Conservation (phyloP, 768 basidiomycete genomes). For the Psilocybe azurescens region DNA sequence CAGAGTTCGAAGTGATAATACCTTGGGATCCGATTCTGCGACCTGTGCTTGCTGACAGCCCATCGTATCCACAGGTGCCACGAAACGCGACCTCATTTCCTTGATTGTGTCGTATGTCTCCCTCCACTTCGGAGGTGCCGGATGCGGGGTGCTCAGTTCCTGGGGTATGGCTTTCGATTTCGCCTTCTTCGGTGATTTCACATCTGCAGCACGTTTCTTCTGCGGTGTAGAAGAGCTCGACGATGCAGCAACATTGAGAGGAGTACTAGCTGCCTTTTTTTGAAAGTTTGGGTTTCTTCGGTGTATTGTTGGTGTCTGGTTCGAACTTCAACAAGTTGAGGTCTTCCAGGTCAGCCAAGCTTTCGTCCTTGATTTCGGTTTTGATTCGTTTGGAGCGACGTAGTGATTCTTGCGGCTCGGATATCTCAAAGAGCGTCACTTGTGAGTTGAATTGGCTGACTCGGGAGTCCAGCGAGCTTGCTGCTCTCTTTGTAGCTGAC, state of each 20-base stretch:
- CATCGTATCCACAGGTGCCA: conserved; percentile 94
- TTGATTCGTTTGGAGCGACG: conserved; percentile 28
- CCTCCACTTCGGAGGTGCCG: conserved; percentile 68
- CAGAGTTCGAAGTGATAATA: conserved; percentile 24
- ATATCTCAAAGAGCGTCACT: conserved; percentile 19
- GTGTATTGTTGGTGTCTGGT: conserved; percentile 8
- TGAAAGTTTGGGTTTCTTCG: conserved; percentile 9
- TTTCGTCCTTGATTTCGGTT: conserved; percentile 7
- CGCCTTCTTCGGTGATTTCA: conserved; percentile 50
- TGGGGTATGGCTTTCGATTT: conserved; percentile 64
- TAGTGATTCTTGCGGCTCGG: conserved; percentile 13
- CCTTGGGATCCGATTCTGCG: conserved; percentile 71
- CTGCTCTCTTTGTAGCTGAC: conserved; percentile 10
- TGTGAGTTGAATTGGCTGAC: conserved; percentile 17
- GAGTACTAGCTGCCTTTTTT: background rate
- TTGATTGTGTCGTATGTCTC: conserved; percentile 76
- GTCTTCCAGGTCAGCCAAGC: conserved; percentile 25
- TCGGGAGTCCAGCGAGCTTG: conserved; percentile 16
- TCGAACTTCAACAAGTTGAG: conserved; percentile 9
- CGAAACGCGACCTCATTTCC: conserved; percentile 71
- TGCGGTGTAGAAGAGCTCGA: conserved; percentile 36
- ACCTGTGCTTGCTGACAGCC: conserved; percentile 78
- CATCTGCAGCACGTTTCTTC: conserved; percentile 22
- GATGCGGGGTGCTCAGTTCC: conserved; percentile 63
- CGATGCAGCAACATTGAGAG: conserved; percentile 2